A percentile compares a stretch with the other conserved stretches of the same genome.
Evolutionary conservation across 306 rosid genomes (phyloP).

Genomic region (Amphicarpaea edgeworthii): DNA sequence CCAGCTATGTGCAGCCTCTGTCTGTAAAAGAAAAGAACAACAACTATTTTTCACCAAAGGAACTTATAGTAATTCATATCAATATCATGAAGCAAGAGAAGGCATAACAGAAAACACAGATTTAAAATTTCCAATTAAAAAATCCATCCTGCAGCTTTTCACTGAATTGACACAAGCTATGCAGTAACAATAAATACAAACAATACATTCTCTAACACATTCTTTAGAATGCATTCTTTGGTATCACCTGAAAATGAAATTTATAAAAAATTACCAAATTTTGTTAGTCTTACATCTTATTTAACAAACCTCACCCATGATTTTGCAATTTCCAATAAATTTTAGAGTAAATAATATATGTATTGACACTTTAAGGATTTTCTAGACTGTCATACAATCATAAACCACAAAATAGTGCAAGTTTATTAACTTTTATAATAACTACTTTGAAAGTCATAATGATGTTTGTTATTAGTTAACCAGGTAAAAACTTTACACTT

Average conservation of each 20-base stretch:
- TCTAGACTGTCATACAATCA: no score
- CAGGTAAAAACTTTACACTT: no score
- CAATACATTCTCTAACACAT: not conserved
- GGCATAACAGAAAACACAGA: not conserved
- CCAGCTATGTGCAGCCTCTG: constrained; percentile 91
- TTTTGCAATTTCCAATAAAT: not conserved
- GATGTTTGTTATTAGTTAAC: not conserved
- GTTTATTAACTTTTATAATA: not conserved
- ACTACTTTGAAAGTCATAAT: not conserved
- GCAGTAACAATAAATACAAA: not conserved
- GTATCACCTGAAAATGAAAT: not conserved
- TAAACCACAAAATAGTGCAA: not conserved
- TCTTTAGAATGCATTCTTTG: not conserved
- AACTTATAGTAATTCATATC: not conserved
- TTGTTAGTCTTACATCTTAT: not conserved
- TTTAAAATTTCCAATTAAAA: not conserved
- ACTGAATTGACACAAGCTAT: not conserved
- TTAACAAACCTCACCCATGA: not conserved
- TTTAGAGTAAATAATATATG: not conserved
- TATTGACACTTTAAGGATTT: not conserved
- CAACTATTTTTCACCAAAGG: not conserved
- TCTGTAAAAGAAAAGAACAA: constrained; percentile 53
- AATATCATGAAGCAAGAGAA: not conserved
- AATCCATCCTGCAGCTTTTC: not conserved
- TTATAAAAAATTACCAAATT: not conserved